A percentile compares a stretch with the other conserved stretches of the same genome.
These are phyloP conservation scores for Trametes villosa DNA, from an alignment of 768 basidiomycete species.

Conservation along the genomic window DNA sequence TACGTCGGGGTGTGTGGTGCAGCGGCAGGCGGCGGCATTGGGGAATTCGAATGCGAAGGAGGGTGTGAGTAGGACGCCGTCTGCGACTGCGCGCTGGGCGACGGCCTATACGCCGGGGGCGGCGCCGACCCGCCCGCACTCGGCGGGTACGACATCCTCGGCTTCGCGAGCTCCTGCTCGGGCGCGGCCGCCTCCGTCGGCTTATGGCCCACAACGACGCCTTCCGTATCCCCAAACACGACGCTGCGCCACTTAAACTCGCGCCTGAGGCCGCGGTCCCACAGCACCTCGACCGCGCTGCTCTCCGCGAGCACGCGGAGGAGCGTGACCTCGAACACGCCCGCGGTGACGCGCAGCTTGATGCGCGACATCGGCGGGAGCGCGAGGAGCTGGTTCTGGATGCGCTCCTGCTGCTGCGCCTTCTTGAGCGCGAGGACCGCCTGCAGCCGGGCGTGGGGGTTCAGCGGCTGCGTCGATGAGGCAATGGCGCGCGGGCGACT, in stretches of 20 bases:
- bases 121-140: background rate
- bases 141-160: background rate
- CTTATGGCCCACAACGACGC: constrained; percentile 72
- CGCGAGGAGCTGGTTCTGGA: constrained; percentile 69
- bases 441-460: constrained; percentile 41
- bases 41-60: constrained; percentile 29
- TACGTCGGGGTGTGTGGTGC: constrained; percentile 14
- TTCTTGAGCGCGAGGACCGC: constrained; percentile 75
- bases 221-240: constrained; percentile 75
- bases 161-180: constrained; percentile 37
- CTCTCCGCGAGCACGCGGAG: constrained; percentile 70
- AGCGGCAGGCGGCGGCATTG: constrained; percentile 24
- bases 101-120: constrained; percentile 2
- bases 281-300: constrained; percentile 76
- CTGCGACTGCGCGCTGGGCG: background rate
- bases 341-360: constrained; percentile 82
- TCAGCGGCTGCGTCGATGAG: background rate
- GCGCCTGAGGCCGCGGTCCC: constrained; percentile 73
- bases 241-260: constrained; percentile 87
- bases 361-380: constrained; percentile 75
- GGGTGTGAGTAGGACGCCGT: background rate
- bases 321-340: constrained; percentile 86
- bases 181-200: constrained; percentile 57
- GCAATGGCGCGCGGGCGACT: constrained; percentile 36
- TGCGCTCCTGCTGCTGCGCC: constrained; percentile 73